Conservation (phyloP, 75 land plant species). For the Selaginella tamariscina region DNA sequence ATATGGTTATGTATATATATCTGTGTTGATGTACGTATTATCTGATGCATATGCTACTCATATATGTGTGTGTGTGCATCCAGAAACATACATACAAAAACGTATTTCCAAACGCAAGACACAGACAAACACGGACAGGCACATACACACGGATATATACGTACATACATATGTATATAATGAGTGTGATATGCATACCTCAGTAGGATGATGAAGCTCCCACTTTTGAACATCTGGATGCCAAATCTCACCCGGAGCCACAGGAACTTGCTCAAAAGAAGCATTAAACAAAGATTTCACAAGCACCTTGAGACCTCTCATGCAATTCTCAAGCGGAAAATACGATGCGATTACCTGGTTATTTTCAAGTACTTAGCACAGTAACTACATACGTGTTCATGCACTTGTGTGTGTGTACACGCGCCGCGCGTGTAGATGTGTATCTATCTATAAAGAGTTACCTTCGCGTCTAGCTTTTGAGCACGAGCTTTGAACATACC, state of each 20-base stretch:
- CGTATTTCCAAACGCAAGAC: no score
- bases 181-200: constrained; percentile 31
- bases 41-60: no score
- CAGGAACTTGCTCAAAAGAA: constrained; percentile 46
- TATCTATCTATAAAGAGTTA: no score
- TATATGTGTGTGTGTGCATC: no score
- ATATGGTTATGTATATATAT: no score
- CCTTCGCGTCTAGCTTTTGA: constrained; percentile 25
- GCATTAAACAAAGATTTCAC: constrained; percentile 77
- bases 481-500: constrained; percentile 46
- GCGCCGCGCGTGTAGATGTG: no score
- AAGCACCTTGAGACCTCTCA: constrained; percentile 69
- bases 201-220: constrained; percentile 63
- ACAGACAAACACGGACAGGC: no score
- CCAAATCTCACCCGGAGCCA: constrained; percentile 85
- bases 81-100: no score
- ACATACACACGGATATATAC: no score
- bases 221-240: constrained; percentile 79
- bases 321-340: constrained; percentile 69
- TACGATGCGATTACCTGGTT: constrained; percentile 77
- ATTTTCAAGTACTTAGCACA: no score
- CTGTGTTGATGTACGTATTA: no score
- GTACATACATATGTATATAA: no score
- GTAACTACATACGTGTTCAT: neutral
- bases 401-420: neutral